A percentile compares a stretch with the other conserved stretches of the same genome.
Evolutionary conservation across 164 flowering plant species (phyloP).

Genomic region (Umbilicus rupestris): DNA sequence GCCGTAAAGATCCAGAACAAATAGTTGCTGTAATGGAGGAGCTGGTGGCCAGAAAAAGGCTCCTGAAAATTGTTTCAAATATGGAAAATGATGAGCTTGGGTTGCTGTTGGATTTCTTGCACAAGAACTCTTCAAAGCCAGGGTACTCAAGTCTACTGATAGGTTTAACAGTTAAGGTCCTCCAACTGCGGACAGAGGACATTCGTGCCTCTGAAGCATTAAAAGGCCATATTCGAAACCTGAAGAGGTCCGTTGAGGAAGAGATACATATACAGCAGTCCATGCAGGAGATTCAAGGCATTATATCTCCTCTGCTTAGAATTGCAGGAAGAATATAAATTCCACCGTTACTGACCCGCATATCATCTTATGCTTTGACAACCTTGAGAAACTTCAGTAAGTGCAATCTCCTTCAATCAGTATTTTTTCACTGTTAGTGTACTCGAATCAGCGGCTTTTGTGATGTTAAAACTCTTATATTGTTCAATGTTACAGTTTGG

Average conservation of each 20-base stretch:
- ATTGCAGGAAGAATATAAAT: slow-evolving; percentile 58
- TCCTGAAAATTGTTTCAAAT: slow-evolving; percentile 59
- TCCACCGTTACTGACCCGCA: too few species aligned
- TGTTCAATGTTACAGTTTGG: too few species aligned
- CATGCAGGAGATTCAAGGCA: slow-evolving; percentile 80
- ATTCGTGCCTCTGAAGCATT: slow-evolving; percentile 35
- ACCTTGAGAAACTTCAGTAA: too few species aligned
- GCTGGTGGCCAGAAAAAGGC: slow-evolving; percentile 67
- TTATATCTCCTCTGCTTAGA: slow-evolving; percentile 70
- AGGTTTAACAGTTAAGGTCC: slow-evolving; percentile 52
- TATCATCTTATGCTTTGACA: too few species aligned
- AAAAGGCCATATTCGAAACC: slow-evolving; percentile 40
- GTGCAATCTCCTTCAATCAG: too few species aligned
- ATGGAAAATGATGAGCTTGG: slow-evolving; percentile 68
- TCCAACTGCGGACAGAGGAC: slow-evolving; percentile 54
- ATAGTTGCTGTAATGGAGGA: slow-evolving; percentile 90
- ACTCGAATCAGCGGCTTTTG: too few species aligned
- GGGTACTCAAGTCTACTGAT: slow-evolving; percentile 51
- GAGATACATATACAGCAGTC: slow-evolving; percentile 69
- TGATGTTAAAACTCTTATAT: too few species aligned
- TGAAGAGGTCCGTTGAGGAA: slow-evolving; percentile 59
- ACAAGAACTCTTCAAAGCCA: slow-evolving; percentile 43
- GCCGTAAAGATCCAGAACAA: slow-evolving; percentile 39
- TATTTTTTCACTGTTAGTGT: too few species aligned
- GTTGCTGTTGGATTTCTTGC: slow-evolving; percentile 57